Evolutionary conservation across 192 early-diverging fungal species (phyloP).

Genomic region (Coemansia sp.): DNA sequence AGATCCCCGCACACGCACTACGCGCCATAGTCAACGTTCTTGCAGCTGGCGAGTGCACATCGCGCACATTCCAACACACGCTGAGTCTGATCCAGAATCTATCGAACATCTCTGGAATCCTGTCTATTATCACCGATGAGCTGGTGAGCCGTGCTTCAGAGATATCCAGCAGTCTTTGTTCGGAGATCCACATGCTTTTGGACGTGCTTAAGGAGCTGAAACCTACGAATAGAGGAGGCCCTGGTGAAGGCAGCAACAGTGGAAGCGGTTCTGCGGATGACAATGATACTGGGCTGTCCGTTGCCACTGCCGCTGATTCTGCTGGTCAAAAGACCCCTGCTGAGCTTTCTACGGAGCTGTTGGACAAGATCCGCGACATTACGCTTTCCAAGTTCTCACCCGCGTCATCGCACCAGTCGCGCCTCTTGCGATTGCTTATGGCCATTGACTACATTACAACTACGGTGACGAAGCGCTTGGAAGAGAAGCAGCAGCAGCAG

Average conservation of each 20-base stretch:
- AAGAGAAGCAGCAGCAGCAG: conserved; percentile 39
- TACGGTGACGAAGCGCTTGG: conserved; percentile 42
- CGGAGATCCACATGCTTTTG: conserved; percentile 70
- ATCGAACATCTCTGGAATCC: conserved; percentile 66
- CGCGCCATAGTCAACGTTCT: conserved; percentile 87
- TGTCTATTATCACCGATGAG: conserved; percentile 79
- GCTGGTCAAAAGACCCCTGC: conserved; percentile 6
- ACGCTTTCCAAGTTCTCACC: conserved; percentile 80
- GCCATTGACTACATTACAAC: conserved; percentile 81
- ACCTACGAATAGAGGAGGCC: background rate
- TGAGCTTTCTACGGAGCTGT: conserved; percentile 20
- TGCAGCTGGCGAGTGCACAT: conserved; percentile 86
- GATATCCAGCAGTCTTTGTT: conserved; percentile 65
- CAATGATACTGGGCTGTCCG: conserved; percentile 45
- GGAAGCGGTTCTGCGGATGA: background rate
- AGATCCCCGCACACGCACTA: conserved; percentile 81
- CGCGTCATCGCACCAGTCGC: conserved; percentile 86
- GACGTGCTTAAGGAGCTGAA: conserved; percentile 53
- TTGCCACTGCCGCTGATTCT: background rate
- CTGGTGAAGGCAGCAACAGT: too few species aligned
- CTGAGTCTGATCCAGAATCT: conserved; percentile 88
- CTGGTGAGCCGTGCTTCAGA: conserved; percentile 69
- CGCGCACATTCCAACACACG: conserved; percentile 93
- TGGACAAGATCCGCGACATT: conserved; percentile 72
- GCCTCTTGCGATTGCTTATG: conserved; percentile 90